A percentile compares a stretch with the other conserved stretches of the same genome.
Conservation (phyloP, 768 basidiomycete genomes). For the Royoungia palumana region DNA sequence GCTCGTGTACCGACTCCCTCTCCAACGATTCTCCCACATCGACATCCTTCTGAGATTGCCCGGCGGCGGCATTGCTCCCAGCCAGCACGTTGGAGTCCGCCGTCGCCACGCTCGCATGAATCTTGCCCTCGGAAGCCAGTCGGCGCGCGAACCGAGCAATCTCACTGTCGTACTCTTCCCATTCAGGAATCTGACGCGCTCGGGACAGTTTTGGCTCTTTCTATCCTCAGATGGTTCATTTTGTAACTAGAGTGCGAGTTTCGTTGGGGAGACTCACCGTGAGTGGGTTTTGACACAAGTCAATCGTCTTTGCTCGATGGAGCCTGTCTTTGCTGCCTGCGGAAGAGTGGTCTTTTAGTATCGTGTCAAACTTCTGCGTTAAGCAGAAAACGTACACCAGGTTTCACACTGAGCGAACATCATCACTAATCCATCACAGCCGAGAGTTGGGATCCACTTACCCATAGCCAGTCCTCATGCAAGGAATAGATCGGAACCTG, state of each 20-base stretch:
- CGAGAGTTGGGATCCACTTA: conserved; percentile 33
- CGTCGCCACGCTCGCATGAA: conserved; percentile 62
- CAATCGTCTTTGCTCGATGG: conserved; percentile 82
- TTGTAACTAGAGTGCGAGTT: not conserved
- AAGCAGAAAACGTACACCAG: conserved; percentile 68
- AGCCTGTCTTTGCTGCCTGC: conserved; percentile 80
- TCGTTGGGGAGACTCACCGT: conserved; percentile 54
- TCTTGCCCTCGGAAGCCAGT: conserved; percentile 66
- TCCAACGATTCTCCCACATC: not conserved
- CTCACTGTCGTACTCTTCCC: conserved; percentile 92
- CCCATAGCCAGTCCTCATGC: conserved; percentile 95
- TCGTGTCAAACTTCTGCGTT: not conserved
- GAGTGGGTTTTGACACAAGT: conserved; percentile 94
- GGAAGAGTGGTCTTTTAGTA: not conserved
- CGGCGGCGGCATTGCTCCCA: conserved; percentile 33
- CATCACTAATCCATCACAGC: conserved; percentile 5
- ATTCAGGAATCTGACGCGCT: conserved; percentile 94
- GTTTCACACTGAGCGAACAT: conserved; percentile 78
- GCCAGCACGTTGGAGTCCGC: conserved; percentile 71
- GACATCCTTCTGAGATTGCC: conserved; percentile 9
- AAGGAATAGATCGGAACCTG: conserved; percentile 92
- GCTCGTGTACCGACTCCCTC: not conserved
- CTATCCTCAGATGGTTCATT: conserved; percentile 38
- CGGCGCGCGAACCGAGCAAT: conserved; percentile 78
- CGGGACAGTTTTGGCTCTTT: conserved; percentile 96